Conservation (phyloP, 768 basidiomycete genomes). For the Hericium erinaceus region DNA sequence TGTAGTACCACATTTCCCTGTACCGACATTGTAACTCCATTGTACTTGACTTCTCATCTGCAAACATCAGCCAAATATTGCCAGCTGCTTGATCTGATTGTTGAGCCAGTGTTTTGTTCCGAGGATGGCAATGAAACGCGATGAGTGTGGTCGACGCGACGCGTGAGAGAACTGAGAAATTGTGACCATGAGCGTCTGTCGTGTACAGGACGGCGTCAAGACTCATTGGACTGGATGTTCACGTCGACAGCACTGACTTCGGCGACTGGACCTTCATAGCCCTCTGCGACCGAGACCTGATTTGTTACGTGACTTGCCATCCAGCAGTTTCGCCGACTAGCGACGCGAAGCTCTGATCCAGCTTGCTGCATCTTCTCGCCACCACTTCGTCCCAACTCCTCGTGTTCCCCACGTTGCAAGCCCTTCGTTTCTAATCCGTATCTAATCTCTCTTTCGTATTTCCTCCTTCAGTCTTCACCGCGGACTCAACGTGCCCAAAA, state of each 20-base stretch:
- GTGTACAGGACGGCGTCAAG: too few species aligned
- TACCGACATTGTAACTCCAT: too few species aligned
- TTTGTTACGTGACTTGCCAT: neutral
- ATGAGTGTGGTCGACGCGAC: neutral
- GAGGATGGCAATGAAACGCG: conserved; percentile 10
- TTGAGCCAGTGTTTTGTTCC: too few species aligned
- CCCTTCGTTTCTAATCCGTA: conserved; percentile 27
- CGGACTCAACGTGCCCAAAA: conserved; percentile 56
- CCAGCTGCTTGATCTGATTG: too few species aligned
- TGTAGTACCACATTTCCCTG: too few species aligned
- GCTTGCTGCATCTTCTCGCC: neutral
- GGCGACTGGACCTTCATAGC: too few species aligned
- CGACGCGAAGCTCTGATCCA: neutral
- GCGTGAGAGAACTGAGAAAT: too few species aligned
- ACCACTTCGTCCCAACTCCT: conserved; percentile 29
- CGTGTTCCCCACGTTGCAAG: conserved; percentile 73
- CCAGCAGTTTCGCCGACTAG: neutral
- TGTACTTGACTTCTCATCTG: too few species aligned
- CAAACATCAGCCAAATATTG: too few species aligned
- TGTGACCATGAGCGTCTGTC: too few species aligned
- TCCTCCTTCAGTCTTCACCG: conserved; percentile 2
- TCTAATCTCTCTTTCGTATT: conserved; percentile 14
- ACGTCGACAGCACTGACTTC: too few species aligned
- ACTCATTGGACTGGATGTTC: too few species aligned
- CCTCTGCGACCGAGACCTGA: neutral